Percentiles rank a stretch among this genome's conserved stretches.
Evolutionary conservation across 2,329 filamentous ascomycete genomes (phyloP).

Genomic region (Aspergillus sp.): DNA sequence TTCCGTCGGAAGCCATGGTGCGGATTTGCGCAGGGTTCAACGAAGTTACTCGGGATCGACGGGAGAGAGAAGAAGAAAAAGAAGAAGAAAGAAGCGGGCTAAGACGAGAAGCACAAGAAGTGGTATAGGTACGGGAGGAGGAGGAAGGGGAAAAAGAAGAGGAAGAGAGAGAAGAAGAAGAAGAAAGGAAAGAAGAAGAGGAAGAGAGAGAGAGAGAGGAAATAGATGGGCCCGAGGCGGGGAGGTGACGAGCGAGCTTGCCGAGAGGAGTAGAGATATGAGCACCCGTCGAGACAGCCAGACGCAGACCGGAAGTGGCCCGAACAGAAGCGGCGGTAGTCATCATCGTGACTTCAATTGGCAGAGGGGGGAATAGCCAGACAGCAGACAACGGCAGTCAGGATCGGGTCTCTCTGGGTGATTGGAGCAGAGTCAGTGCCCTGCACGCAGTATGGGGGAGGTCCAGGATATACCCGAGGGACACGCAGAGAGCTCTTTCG

Average conservation of each 20-base stretch:
- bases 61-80: constrained; percentile 17
- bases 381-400: no score
- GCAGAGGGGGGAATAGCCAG: no score
- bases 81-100: constrained; percentile 13
- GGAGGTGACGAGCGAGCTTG: constrained; percentile 14
- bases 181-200: constrained; percentile 13
- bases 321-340: constrained; percentile 29
- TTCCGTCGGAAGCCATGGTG: constrained; percentile 42
- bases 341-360: no score
- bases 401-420: not conserved
- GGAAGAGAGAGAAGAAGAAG: constrained; percentile 14
- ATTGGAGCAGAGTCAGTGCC: no score
- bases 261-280: constrained; percentile 23
- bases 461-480: no score
- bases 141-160: constrained; percentile 20
- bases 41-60: constrained; percentile 22
- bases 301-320: constrained; percentile 34
- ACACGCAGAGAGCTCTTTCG: no score
- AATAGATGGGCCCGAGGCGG: constrained; percentile 4
- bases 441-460: no score
- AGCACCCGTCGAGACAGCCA: constrained; percentile 21
- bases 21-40: constrained; percentile 31
- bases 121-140: constrained; percentile 16
- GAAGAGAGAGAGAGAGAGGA: constrained; percentile 10
- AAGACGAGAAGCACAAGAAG: constrained; percentile 1